Evolutionary conservation across 2,329 filamentous ascomycete species (phyloP).

Genomic region (Hymenoscyphus scutula): DNA sequence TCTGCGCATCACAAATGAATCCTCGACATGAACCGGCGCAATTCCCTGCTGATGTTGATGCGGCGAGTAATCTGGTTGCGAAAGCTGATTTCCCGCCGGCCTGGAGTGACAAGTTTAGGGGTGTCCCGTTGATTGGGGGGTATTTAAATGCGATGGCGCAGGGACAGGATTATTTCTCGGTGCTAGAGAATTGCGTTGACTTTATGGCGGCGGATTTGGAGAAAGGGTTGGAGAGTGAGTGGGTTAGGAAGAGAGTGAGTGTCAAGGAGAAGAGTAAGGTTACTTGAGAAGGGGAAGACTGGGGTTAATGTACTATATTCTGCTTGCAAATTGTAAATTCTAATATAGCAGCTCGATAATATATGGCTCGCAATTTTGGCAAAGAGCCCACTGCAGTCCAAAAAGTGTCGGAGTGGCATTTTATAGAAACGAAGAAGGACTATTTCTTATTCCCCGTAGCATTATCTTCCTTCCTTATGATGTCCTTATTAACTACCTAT

Average conservation of each 20-base stretch:
- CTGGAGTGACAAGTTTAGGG: slow-evolving; percentile 18
- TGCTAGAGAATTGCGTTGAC: slow-evolving; percentile 43
- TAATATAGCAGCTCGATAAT: too few relatives aligned
- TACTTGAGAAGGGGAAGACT: neutral
- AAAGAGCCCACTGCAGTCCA: too few relatives aligned
- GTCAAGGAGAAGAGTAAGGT: slow-evolving; percentile 30
- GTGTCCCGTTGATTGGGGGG: slow-evolving; percentile 33
- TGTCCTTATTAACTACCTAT: too few relatives aligned
- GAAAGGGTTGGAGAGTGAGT: slow-evolving; percentile 30
- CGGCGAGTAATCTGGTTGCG: slow-evolving; percentile 25
- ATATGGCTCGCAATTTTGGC: too few relatives aligned
- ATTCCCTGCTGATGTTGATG: slow-evolving; percentile 20
- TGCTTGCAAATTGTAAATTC: too few relatives aligned
- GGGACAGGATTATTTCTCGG: slow-evolving; percentile 33
- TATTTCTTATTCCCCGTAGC: too few relatives aligned
- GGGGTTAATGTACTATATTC: too few relatives aligned
- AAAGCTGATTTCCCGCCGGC: slow-evolving; percentile 15
- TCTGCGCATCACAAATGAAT: slow-evolving; percentile 39
- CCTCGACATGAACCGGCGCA: slow-evolving; percentile 31
- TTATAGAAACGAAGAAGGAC: too few relatives aligned
- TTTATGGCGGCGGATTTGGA: slow-evolving; percentile 43
- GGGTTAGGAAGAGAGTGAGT: slow-evolving; percentile 38
- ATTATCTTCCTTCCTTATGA: too few relatives aligned
- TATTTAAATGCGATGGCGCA: slow-evolving; percentile 18
- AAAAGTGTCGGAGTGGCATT: too few relatives aligned